A percentile compares a stretch with the other conserved stretches of the same genome.
Conservation (phyloP, 208 protist species). For the Trypanosoma caninum region DNA sequence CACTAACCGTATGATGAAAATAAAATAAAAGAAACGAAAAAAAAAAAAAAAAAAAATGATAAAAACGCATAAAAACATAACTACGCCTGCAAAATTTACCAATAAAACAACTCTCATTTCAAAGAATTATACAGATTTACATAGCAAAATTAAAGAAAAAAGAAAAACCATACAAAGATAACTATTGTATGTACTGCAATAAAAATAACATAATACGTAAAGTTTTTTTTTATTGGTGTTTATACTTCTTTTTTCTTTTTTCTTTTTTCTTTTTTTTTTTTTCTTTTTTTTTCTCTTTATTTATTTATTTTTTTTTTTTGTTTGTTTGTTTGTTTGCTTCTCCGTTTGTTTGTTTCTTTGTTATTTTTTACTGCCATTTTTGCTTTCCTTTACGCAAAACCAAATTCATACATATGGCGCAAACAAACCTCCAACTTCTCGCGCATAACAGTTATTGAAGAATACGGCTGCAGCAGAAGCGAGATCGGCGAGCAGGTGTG, state of each 20-base stretch:
- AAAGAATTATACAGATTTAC: no score
- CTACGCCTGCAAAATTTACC: neutral
- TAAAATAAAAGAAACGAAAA: neutral
- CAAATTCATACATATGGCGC: conserved; percentile 72
- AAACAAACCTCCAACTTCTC: conserved; percentile 64
- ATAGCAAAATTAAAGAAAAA: no score
- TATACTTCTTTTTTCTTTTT: neutral
- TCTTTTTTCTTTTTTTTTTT: neutral
- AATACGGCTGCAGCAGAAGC: conserved; percentile 78
- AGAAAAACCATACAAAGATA: no score
- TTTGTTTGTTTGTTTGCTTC: neutral
- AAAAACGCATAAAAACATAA: neutral
- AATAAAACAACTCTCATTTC: neutral
- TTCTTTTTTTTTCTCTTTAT: neutral
- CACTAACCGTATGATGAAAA: neutral
- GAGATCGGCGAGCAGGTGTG: conserved; percentile 91
- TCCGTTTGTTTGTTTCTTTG: neutral
- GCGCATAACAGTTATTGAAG: conserved; percentile 36
- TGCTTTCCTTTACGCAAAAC: conserved; percentile 48
- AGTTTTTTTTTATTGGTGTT: neutral
- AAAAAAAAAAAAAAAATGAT: neutral
- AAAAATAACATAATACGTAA: neutral
- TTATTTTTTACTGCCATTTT: no score
- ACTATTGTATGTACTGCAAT: neutral
- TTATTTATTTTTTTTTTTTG: neutral